Base-by-base conservation (phyloP, 352 stramenopile species). In the Phytophthora citrophthora region DNA sequence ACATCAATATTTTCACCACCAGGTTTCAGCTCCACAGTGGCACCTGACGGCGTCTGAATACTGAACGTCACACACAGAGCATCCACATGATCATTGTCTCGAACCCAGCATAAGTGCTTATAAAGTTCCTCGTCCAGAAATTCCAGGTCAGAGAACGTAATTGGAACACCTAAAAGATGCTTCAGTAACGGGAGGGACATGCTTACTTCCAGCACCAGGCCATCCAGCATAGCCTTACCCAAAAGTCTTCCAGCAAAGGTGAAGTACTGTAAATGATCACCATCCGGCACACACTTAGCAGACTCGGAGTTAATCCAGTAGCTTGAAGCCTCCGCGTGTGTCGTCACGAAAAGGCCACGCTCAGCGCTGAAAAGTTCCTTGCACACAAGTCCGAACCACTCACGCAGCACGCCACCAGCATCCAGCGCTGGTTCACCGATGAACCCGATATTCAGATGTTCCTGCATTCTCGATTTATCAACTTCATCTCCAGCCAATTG, bases 161-260 rank as follows among this genome's bases (percentile, higher is more conserved):
- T 95, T 4, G 87, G 87, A 4, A 95, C 80, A 16, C 87, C 81
- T 0, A 95, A 62, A n/a, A 93, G 74, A 55, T 95, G 87, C 62
- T 95, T 95, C 36, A 95, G 66, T 16, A 95, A 71, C 18, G 87
- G 87, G 15, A 95, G 58, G 9, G 96, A 98, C 61, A 99, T 96
- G 65, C 99, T 96, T 15, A 96, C 93, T 78, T 99, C 96, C 27
- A 99, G 85, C 39, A 99, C 79, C 54, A 98, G 95, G 0, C 96
- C 96, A 69, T 99, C 98, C 8, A 97, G 74, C 46, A 99, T 96
- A 8, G 97, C 95, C 71, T 99, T 99, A 31, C 97, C 97, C 31
- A 99, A 86, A 45, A 99, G 90, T 10, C 97, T 75, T 11, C 94
- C 94, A 15, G 94, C 90, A 40, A 98, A 97, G 18, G 93, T 94